Conservation (phyloP, 228 moss, liverwort and hornwort species). For the Sphagnum fallax region DNA sequence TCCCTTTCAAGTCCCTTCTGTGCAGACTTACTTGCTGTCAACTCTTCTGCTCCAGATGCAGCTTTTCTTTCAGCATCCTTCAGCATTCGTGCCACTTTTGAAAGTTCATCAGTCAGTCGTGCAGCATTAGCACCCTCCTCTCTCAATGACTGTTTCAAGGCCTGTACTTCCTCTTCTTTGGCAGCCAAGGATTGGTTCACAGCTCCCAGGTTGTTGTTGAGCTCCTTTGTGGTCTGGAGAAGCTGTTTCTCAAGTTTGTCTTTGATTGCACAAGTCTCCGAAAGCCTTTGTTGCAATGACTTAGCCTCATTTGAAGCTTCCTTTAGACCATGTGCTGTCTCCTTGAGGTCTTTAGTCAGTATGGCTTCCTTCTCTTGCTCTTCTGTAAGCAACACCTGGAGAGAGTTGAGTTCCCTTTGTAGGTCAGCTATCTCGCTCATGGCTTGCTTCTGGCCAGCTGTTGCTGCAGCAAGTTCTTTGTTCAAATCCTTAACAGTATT, state of each 20-base stretch:
- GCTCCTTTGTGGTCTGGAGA: not conserved
- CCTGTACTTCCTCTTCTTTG: not conserved
- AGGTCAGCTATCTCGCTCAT: conserved; percentile 24
- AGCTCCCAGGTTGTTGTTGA: not conserved
- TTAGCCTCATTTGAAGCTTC: conserved; percentile 17
- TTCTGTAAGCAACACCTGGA: conserved; percentile 17
- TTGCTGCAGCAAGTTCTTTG: conserved; percentile 11
- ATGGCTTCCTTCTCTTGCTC: conserved; percentile 29
- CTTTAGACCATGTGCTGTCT: conserved; percentile 26
- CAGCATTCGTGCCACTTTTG: conserved; percentile 19
- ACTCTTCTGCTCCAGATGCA: not conserved
- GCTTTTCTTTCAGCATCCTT: conserved; percentile 8
- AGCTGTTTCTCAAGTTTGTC: conserved; percentile 22
- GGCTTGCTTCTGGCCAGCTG: conserved; percentile 15
- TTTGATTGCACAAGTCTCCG: conserved; percentile 25
- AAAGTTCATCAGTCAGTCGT: conserved; percentile 17
- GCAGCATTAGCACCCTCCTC: conserved; percentile 24
- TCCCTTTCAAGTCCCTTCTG: conserved; percentile 37
- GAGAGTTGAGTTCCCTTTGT: conserved; percentile 15
- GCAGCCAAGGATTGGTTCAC: not conserved
- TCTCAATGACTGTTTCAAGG: not conserved
- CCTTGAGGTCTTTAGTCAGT: conserved; percentile 18
- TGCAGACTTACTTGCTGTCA: conserved; percentile 9
- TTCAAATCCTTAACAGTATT: conserved; percentile 14
- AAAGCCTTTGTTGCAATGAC: conserved; percentile 35